phyloP scores from a whole-genome alignment of 805 yeast species.

The Pichia ethanolica region DNA sequence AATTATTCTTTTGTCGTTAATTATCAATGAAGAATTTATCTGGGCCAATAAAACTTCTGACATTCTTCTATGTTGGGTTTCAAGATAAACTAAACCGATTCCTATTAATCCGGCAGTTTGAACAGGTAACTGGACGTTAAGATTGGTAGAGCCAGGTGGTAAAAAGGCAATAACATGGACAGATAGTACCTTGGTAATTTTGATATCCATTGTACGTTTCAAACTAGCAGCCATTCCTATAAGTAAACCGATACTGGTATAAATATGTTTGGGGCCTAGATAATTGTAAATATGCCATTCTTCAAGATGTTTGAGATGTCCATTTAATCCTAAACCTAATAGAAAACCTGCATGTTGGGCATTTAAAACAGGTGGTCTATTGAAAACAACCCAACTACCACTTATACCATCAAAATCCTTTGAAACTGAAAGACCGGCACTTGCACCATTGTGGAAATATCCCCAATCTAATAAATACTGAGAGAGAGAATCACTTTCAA shows the following conservation, averaged over 20 bases:
- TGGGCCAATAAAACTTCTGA: slow-evolving; percentile 72
- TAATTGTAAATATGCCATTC: slow-evolving; percentile 97
- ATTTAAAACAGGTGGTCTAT: slow-evolving; percentile 60
- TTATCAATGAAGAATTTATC: slow-evolving; percentile 44
- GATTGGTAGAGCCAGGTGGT: slow-evolving; percentile 85
- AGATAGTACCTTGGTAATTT: slow-evolving; percentile 81
- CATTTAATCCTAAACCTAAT: slow-evolving; percentile 87
- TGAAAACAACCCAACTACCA: slow-evolving; percentile 90
- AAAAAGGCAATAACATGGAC: slow-evolving; percentile 89
- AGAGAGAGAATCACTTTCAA: slow-evolving; percentile 48
- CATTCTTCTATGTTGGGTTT: slow-evolving; percentile 78
- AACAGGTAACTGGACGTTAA: slow-evolving; percentile 74
- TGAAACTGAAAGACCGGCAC: slow-evolving; percentile 72
- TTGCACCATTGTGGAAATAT: slow-evolving; percentile 84
- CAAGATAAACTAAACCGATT: slow-evolving; percentile 74
- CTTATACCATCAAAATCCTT: slow-evolving; percentile 58
- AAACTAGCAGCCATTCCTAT: slow-evolving; percentile 91
- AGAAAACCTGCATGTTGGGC: slow-evolving; percentile 93
- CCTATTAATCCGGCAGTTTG: slow-evolving; percentile 92
- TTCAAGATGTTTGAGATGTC: slow-evolving; percentile 73
- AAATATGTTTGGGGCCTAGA: slow-evolving; percentile 79
- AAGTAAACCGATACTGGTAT: slow-evolving; percentile 78
- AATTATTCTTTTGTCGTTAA: slow-evolving; percentile 49
- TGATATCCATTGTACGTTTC: slow-evolving; percentile 74
- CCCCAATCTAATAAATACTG: slow-evolving; percentile 65